Evolutionary conservation across 2,329 filamentous ascomycete species (phyloP), one percentile per base, ranked within the genome.

Genomic region (Stagonosporopsis chrysanthemi): DNA sequence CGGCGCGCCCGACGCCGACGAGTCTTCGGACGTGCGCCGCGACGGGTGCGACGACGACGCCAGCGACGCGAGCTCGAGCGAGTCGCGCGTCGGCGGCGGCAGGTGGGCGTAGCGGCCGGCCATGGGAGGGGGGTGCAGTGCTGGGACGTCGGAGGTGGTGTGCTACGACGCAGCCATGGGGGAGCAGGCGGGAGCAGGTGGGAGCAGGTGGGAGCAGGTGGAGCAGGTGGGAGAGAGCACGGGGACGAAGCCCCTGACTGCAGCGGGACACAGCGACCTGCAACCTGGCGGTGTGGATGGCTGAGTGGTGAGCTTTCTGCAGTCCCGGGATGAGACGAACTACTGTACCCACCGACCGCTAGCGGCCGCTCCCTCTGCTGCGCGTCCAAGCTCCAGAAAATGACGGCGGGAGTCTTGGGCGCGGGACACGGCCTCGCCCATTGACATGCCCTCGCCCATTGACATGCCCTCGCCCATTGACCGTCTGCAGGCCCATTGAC

Each of bases 31-130:
- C n/a, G 84, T 81, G 43, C 89, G 86, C 11, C 83, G 84, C 44
- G 85, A 85, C 61, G 84, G 84, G 49, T 83, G 85, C 66, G 90
- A 92, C 35, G 90, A 93, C 61, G 92, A 96, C 58, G 94, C 95
- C 63, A 99, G 87, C 50, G 93, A 97, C 59, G 93, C 95, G 56
- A 99, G 89, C 81, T 99, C 95, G 72, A 99, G 87, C 43, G 94
- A 98, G 83, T 99, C 95, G 80, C 95, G 91, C 60, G 86, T 80
- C 12, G 80, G 79, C 41, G 54, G 48, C 48, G 67, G 70, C 53
- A 75, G 70, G 64, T 63, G 71, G 47, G 74, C 67, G 54, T 77
- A 75, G 69, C 72, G 73, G 63, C 65, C 67, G 65, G 75, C 72
- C 74, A 77, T 78, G n/a, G n/a, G n/a, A n/a, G n/a, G n/a, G n/a